Evolutionary conservation across 352 stramenopile genomes (phyloP).

Genomic region (Phytophthora pisi): DNA sequence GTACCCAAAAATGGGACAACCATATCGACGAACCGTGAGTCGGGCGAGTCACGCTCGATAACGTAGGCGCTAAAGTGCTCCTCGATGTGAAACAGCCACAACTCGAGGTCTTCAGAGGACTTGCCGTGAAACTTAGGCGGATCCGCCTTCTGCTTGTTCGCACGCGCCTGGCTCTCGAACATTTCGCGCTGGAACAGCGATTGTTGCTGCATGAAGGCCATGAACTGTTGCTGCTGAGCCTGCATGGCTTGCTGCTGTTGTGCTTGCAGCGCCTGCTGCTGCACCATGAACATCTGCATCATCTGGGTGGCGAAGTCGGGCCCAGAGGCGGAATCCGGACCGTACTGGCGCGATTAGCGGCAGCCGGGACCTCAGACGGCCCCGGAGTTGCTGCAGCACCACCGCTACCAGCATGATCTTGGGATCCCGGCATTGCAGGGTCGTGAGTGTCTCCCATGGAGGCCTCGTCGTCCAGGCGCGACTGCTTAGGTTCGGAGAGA

Average conservation of each 20-base stretch:
- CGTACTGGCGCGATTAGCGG: background rate
- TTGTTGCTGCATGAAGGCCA: background rate
- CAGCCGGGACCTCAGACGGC: background rate
- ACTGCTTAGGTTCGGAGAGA: background rate
- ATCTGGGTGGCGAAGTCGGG: background rate
- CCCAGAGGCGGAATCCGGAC: background rate
- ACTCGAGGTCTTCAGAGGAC: conserved; percentile 6
- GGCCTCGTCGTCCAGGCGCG: background rate
- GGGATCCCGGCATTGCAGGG: background rate
- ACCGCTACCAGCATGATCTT: background rate
- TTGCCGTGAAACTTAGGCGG: background rate
- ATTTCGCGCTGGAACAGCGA: background rate
- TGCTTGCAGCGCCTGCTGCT: background rate
- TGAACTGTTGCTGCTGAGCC: background rate
- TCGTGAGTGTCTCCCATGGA: background rate
- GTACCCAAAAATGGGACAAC: conserved; percentile 5
- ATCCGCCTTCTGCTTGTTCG: background rate
- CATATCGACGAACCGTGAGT: conserved; percentile 11
- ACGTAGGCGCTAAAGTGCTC: conserved; percentile 1
- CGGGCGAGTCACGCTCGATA: background rate
- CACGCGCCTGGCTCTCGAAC: background rate
- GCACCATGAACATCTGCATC: background rate
- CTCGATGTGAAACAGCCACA: conserved; percentile 7
- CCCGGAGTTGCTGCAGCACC: background rate
- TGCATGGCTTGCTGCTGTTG: background rate